A percentile compares a stretch with the other conserved stretches of the same genome.
phyloP scores from a whole-genome alignment of 139 green algal genomes.

The Chlorella vulgaris region DNA sequence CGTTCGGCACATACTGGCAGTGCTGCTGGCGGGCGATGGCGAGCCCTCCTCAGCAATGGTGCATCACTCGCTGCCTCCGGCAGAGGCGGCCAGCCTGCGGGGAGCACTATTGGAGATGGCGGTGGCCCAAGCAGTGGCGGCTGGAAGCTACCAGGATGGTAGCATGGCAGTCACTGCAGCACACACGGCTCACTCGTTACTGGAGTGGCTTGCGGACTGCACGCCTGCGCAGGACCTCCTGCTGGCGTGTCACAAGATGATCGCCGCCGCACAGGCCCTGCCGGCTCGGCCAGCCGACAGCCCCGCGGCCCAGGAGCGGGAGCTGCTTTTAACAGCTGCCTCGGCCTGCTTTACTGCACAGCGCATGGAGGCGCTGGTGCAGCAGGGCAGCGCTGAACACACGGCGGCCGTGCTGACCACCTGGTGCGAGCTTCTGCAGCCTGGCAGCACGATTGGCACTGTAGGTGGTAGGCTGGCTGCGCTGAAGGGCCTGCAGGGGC shows the following conservation, averaged over 20 bases:
- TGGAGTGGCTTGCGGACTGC: neutral
- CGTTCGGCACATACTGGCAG: neutral
- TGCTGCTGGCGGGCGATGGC: neutral
- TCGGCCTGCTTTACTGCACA: conserved; percentile 2
- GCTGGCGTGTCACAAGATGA: neutral
- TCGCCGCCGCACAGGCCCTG: neutral
- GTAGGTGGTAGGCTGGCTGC: conserved; percentile 2
- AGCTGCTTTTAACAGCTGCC: neutral
- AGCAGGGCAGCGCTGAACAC: neutral
- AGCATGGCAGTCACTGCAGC: neutral
- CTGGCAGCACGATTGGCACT: neutral
- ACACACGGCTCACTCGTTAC: neutral
- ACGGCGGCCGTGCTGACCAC: neutral
- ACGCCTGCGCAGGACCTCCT: conserved; percentile 22
- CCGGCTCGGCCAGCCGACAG: neutral
- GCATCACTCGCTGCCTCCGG: neutral
- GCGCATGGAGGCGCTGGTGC: conserved; percentile 7
- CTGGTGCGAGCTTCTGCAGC: conserved; percentile 18
- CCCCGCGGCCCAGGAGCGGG: neutral
- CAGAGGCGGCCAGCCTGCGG: conserved; percentile 1
- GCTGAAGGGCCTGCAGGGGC: neutral
- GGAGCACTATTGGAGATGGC: neutral
- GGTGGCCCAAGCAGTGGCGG: neutral
- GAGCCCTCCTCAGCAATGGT: neutral
- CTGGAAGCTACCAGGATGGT: neutral